Evolutionary conservation across 306 rosid genomes (phyloP).

Genomic region (Citrullus colocynthis): DNA sequence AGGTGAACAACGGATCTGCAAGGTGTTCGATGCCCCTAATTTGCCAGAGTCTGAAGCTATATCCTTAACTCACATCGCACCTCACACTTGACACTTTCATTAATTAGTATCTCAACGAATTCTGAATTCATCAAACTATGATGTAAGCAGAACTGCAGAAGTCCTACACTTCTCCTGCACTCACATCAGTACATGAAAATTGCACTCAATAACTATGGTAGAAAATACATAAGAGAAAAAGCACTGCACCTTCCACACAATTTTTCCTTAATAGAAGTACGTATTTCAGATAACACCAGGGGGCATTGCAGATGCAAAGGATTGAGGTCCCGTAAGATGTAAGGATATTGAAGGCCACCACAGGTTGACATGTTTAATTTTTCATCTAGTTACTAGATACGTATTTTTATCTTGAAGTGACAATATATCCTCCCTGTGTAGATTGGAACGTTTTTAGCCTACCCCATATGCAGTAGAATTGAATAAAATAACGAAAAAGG

Average conservation of each 20-base stretch:
- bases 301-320: slow-evolving; percentile 89
- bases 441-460: background rate
- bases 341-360: background rate
- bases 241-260: slow-evolving; percentile 2
- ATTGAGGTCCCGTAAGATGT: slow-evolving; percentile 20
- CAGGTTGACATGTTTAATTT: slow-evolving; percentile 11
- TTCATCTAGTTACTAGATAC: slow-evolving; percentile 14
- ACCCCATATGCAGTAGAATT: background rate
- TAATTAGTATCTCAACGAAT: background rate
- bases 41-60: slow-evolving; percentile 95
- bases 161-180: background rate
- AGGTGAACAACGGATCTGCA: slow-evolving; percentile 92
- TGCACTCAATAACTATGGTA: background rate
- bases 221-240: background rate
- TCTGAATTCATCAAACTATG: background rate
- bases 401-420: background rate
- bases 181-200: background rate
- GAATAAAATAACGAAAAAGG: background rate
- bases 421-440: background rate
- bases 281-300: slow-evolving; percentile 89
- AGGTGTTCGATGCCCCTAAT: slow-evolving; percentile 92
- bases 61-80: slow-evolving; percentile 38
- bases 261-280: slow-evolving; percentile 46
- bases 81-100: background rate
- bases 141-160: background rate